phyloP scores from a whole-genome alignment of 768 basidiomycete species.

The Dentipellis fragilis region DNA sequence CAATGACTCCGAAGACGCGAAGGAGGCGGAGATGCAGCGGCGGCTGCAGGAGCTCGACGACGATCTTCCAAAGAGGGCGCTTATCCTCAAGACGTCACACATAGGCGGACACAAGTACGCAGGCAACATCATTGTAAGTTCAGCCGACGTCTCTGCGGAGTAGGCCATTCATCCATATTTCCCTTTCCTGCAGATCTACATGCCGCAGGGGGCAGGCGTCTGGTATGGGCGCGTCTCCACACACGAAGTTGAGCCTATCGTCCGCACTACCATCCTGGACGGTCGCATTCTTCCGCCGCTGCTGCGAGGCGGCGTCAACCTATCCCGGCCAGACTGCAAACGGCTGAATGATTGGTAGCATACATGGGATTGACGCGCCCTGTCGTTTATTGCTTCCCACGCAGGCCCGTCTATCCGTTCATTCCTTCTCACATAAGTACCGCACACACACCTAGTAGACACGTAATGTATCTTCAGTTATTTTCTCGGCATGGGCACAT shows the following conservation, averaged over 20 bases:
- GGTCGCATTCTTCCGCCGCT: conserved; percentile 81
- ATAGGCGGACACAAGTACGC: conserved; percentile 90
- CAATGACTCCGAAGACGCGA: conserved; percentile 38
- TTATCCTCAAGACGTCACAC: conserved; percentile 84
- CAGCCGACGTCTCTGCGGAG: not conserved
- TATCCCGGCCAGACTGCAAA: conserved; percentile 58
- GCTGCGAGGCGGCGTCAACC: conserved; percentile 78
- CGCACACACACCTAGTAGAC: not conserved
- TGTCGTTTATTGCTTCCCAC: not conserved
- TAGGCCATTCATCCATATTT: not conserved
- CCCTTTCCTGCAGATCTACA: conserved; percentile 55
- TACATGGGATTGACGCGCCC: not conserved
- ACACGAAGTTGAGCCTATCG: conserved; percentile 79
- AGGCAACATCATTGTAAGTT: conserved; percentile 77
- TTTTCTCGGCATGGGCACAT: not conserved
- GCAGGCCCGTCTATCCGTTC: not conserved
- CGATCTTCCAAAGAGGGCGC: conserved; percentile 52
- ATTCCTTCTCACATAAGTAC: not conserved
- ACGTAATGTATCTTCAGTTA: not conserved
- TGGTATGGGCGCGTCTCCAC: conserved; percentile 95
- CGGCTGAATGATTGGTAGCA: conserved; percentile 64
- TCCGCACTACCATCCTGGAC: conserved; percentile 76
- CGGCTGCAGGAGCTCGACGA: conserved; percentile 40
- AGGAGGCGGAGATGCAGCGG: conserved; percentile 42
- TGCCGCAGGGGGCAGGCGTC: conserved; percentile 73